Conservation (phyloP, 805 yeast genomes). For the Debaryomyces castellii region DNA sequence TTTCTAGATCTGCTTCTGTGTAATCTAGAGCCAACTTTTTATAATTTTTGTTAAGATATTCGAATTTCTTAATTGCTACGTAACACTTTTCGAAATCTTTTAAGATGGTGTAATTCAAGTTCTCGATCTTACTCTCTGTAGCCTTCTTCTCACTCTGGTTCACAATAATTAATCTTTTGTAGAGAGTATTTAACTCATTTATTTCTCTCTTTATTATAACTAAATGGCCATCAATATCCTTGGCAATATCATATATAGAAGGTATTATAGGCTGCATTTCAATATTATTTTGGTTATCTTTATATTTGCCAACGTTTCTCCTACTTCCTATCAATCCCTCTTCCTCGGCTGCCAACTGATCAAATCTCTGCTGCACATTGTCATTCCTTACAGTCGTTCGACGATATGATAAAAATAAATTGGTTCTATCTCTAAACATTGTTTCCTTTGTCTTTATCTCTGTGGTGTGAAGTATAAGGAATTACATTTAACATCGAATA, state of each 20-base stretch:
- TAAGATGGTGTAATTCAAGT: constrained; percentile 71
- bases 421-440: constrained; percentile 96
- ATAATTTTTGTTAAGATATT: constrained; percentile 38
- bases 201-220: constrained; percentile 52
- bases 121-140: constrained; percentile 79
- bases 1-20: constrained; percentile 51
- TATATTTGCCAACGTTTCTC: constrained; percentile 23
- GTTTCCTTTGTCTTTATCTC: not conserved
- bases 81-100: constrained; percentile 78
- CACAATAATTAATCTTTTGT: constrained; percentile 81
- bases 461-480: not conserved
- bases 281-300: constrained; percentile 33
- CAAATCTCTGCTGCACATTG: constrained; percentile 30
- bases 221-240: constrained; percentile 66
- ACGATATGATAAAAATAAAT: constrained; percentile 82
- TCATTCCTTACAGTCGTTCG: constrained; percentile 73
- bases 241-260: constrained; percentile 69
- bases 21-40: constrained; percentile 41
- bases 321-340: constrained; percentile 53
- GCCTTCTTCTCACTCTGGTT: constrained; percentile 79
- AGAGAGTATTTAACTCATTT: constrained; percentile 62
- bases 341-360: constrained; percentile 51
- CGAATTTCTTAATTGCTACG: constrained; percentile 66
- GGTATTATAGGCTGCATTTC: constrained; percentile 76
- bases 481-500: not conserved